Base-by-base conservation (phyloP, 2,329 filamentous ascomycete species). In the Podosphaera aphanis region DNA sequence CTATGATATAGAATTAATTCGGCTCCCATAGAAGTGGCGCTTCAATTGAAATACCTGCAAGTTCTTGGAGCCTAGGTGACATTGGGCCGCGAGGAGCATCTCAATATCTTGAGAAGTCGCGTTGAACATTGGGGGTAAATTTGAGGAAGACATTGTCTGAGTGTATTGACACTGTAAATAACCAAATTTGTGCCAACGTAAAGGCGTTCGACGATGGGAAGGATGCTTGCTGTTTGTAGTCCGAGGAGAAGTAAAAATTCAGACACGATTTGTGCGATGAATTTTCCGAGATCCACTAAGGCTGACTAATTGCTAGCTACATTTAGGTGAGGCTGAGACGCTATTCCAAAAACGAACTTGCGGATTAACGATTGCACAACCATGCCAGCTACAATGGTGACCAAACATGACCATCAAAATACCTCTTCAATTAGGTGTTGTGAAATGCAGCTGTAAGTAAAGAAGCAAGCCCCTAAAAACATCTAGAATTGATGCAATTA, bases 1-100 rank as follows among this genome's bases (percentile, higher is more conserved):
- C 44, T 45, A 21, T 35, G 20, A 18, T 7, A 2, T 25, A 31
- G n/a, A 29, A 20, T 43, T 43, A 43, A n/a, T 43, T 31, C 10
- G n/a, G 40, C 13, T n/a, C 18, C 15, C 10, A 25, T 25, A 31
- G 16, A 23, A n/a, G n/a, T n/a, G n/a, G 37, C 11, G 20, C 6
- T 7, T 16, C 5, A 20, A 39, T 39, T 19, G 11, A 39, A 16
- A 10, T 39, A 92, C 83, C 77, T 95, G 90, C 62, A 98, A 68
- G 79, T 98, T 98, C 83, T 95, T 95, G 70, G 80, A 84, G 62
- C 90, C 90, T 61, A 95, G 77, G 71, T 98, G 92, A 70, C 73
- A 77, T 73, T 95, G 86, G 62, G 92, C 86, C 63, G 86, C 82
- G 61, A 98, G 82, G 64, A 98, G 84, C 83, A 86, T 90, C 83